Percentiles rank a stretch among this genome's conserved stretches.
Evolutionary conservation across 345 rosid species (phyloP).

Genomic region (Sapria himalayana): DNA sequence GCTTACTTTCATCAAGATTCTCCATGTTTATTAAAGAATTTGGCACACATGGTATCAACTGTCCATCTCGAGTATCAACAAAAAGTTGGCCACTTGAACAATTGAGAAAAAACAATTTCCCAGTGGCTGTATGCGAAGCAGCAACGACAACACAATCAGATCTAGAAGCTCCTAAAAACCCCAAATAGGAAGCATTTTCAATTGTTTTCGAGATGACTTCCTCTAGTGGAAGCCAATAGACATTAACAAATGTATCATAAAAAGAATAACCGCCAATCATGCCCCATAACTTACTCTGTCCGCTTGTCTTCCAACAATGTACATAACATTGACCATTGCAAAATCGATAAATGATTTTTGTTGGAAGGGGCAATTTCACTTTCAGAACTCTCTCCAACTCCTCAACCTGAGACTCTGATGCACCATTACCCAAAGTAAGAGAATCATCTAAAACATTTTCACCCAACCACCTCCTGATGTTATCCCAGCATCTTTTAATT

Average conservation of each 20-base stretch:
- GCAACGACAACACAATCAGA: slow-evolving; percentile 37
- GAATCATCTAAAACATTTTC: slow-evolving; percentile 50
- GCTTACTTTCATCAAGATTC: slow-evolving; percentile 18
- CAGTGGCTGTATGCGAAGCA: slow-evolving; percentile 13
- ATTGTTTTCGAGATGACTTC: slow-evolving; percentile 27
- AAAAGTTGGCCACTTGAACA: slow-evolving; percentile 50
- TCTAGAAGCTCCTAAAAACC: slow-evolving; percentile 9
- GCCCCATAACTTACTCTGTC: slow-evolving; percentile 16
- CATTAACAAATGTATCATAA: slow-evolving; percentile 37
- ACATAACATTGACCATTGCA: slow-evolving; percentile 79
- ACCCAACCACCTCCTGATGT: slow-evolving; percentile 35
- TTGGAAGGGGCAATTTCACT: slow-evolving; percentile 57
- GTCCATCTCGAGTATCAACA: slow-evolving; percentile 36
- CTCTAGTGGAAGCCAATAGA: slow-evolving; percentile 34
- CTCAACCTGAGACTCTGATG: slow-evolving; percentile 39
- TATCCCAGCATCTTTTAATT: slow-evolving; percentile 59
- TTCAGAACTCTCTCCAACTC: slow-evolving; percentile 25
- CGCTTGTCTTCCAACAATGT: no score
- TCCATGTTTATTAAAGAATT: slow-evolving; percentile 25
- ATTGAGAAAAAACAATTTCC: slow-evolving; percentile 56
- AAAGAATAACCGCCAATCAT: slow-evolving; percentile 64
- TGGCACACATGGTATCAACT: slow-evolving; percentile 79
- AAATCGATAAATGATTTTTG: slow-evolving; percentile 64
- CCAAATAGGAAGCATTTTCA: slow-evolving; percentile 10
- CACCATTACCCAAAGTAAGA: slow-evolving; percentile 56